These are phyloP conservation scores for Oryza australiensis DNA, from an alignment of 176 grass and related monocot genomes.

Conservation along the genomic window DNA sequence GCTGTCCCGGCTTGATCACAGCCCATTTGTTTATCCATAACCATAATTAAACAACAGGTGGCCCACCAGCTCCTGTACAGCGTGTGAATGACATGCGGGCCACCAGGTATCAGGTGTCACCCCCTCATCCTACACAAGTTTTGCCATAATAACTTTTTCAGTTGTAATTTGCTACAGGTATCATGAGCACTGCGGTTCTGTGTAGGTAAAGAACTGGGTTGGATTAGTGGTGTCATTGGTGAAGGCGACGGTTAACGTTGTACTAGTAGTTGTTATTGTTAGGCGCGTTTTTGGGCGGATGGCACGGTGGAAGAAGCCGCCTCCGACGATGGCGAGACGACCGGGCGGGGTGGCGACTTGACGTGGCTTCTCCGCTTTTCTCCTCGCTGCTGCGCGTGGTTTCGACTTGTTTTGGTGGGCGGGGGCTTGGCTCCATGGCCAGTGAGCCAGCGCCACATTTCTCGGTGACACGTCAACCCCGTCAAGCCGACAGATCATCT, in stretches of 20 bases:
- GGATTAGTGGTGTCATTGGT: neutral
- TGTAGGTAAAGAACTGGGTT: too few species aligned
- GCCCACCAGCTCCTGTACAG: neutral
- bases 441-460: neutral
- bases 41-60: neutral
- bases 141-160: too few species aligned
- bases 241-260: neutral
- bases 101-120: neutral
- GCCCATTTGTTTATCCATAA: conserved; percentile 6
- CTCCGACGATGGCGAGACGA: conserved; percentile 1
- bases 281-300: conserved; percentile 12
- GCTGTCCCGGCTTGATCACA: conserved; percentile 12
- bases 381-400: neutral
- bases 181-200: neutral
- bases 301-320: neutral
- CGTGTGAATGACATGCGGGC: neutral
- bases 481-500: neutral
- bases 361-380: neutral
- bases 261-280: neutral
- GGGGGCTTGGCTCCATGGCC: neutral
- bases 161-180: too few species aligned
- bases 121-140: too few species aligned
- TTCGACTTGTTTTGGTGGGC: conserved; percentile 15
- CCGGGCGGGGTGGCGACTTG: neutral
- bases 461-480: conserved; percentile 11